These are phyloP conservation scores for Yamadazyma blattariae DNA, from an alignment of 1,139 yeast species.

Conservation along the genomic window DNA sequence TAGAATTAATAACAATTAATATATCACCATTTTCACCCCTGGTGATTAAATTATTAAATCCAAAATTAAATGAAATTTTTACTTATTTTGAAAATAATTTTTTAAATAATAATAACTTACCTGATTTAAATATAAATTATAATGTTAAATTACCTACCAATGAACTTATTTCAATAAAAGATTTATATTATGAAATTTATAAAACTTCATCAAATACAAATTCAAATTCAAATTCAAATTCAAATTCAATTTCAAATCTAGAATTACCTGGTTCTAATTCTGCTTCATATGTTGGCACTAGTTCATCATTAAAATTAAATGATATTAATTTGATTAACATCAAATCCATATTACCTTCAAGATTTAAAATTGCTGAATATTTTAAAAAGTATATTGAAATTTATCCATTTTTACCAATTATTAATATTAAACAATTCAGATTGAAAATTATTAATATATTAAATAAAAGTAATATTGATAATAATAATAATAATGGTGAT, in stretches of 20 bases:
- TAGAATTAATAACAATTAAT: background rate
- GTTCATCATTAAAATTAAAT: too few species aligned
- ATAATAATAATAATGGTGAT: too few species aligned
- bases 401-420: slow-evolving; percentile 4
- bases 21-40: slow-evolving; percentile 2
- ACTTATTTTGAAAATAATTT: background rate
- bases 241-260: too few species aligned
- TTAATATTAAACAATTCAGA: background rate
- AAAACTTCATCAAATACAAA: background rate
- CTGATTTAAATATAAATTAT: background rate
- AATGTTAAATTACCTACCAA: slow-evolving; percentile 2
- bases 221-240: too few species aligned
- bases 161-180: background rate
- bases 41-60: slow-evolving; percentile 1
- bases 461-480: background rate
- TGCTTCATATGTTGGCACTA: too few species aligned
- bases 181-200: slow-evolving; percentile 4
- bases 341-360: slow-evolving; percentile 2
- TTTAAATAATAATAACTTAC: background rate
- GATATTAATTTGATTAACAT: background rate
- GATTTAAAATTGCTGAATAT: background rate
- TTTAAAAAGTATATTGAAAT: background rate
- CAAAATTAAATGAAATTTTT: slow-evolving; percentile 1
- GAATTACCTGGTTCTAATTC: too few species aligned
- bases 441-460: background rate